Conservation (phyloP, 371 early-diverging fungal genomes). For the Apophysomyces sp. region DNA sequence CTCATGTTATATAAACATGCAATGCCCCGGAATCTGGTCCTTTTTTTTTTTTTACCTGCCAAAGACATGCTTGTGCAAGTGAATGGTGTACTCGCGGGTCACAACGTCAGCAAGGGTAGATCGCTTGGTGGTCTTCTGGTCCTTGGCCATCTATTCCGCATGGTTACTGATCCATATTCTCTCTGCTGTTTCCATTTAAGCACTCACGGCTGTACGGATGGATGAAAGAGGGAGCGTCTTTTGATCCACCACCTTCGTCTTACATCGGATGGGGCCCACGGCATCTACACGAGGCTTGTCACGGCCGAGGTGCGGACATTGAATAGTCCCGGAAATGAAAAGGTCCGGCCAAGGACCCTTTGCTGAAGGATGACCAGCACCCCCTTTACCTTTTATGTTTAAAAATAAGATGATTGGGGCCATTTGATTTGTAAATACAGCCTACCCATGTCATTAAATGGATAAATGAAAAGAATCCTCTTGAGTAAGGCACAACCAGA, state of each 20-base stretch:
- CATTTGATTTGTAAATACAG: not conserved
- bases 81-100: constrained; percentile 92
- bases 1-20: not conserved
- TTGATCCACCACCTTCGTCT: too few relatives aligned
- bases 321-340: not conserved
- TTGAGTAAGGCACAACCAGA: not conserved
- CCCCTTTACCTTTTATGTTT: not conserved
- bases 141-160: constrained; percentile 43
- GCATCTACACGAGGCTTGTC: too few relatives aligned
- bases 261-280: too few relatives aligned
- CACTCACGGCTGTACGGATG: not conserved
- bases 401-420: not conserved
- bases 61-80: constrained; percentile 86
- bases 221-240: too few relatives aligned
- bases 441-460: not conserved
- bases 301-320: not conserved
- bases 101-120: constrained; percentile 66
- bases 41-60: constrained; percentile 4
- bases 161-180: not conserved
- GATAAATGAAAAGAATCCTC: not conserved
- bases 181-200: not conserved
- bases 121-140: constrained; percentile 51
- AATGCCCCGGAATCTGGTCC: too few relatives aligned
- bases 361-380: too few relatives aligned
- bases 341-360: not conserved